Evolutionary conservation across 164 flowering plant species (phyloP), one percentile per base, ranked within the genome.

Genomic region (Amborella trichopoda): DNA sequence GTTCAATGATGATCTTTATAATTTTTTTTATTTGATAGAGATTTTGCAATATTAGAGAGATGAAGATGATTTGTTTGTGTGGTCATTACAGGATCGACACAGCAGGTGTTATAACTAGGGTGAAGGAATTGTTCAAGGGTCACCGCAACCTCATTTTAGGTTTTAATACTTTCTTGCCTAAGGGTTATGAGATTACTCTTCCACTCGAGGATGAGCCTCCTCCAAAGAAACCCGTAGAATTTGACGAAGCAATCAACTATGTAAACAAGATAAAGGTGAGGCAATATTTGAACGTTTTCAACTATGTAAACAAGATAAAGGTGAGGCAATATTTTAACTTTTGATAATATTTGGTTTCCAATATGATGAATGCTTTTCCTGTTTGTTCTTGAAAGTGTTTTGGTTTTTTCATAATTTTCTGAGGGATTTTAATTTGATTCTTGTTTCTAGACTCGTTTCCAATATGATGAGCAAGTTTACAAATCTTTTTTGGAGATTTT

Each of bases 261-360:
- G 97, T 88, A 2, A 84, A 84, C 76, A 88, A 88, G 63, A 88
- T 88, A 57, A 88, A 88, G 97, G 97, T 81, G n/a, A n/a, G n/a
- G n/a, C n/a, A n/a, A n/a, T n/a, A n/a, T n/a, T n/a, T n/a, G n/a
- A n/a, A n/a, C n/a, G n/a, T n/a, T n/a, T n/a, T 88, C 28, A 84
- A 61, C 66, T 88, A 81, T 67, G 97, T 88, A 2, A 84, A 84
- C 76, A 88, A 88, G 63, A 88, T 88, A 57, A 88, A 88, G 97
- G 97, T 81, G n/a, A n/a, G n/a, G n/a, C n/a, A n/a, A n/a, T n/a
- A n/a, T n/a, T n/a, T n/a, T n/a, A n/a, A n/a, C n/a, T n/a, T n/a
- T n/a, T n/a, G n/a, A n/a, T n/a, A n/a, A n/a, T n/a, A n/a, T n/a
- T n/a, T n/a, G n/a, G n/a, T n/a, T n/a, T n/a, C n/a, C n/a, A n/a